Evolutionary conservation across 768 basidiomycete genomes (phyloP).

Genomic region (Podaxis sp.): DNA sequence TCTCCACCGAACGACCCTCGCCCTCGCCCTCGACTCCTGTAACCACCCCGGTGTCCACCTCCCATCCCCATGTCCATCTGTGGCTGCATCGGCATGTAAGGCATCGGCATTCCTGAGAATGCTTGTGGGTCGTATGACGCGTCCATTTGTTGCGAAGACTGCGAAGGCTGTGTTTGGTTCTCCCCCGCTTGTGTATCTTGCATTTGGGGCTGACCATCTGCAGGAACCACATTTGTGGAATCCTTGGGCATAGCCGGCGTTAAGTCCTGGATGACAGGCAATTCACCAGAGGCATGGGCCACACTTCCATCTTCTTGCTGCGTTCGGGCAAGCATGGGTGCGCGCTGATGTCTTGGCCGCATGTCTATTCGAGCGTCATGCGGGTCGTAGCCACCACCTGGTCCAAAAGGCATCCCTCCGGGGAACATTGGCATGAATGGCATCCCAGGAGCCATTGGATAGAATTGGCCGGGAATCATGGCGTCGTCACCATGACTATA

Average conservation of each 20-base stretch:
- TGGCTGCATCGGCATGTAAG: slow-evolving; percentile 23
- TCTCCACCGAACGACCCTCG: slow-evolving; percentile 63
- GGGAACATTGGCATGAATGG: slow-evolving; percentile 77
- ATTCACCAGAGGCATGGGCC: slow-evolving; percentile 59
- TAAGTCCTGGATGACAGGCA: slow-evolving; percentile 82
- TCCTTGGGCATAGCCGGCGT: slow-evolving; percentile 53
- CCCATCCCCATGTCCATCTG: slow-evolving; percentile 33
- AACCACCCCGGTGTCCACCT: slow-evolving; percentile 31
- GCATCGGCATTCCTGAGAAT: slow-evolving; percentile 7
- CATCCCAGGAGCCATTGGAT: slow-evolving; percentile 54
- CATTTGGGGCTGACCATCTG: slow-evolving; percentile 26
- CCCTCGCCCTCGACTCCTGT: slow-evolving; percentile 40
- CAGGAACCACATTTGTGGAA: slow-evolving; percentile 23
- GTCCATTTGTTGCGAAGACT: slow-evolving; percentile 9
- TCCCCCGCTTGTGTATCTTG: slow-evolving; percentile 19
- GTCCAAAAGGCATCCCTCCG: slow-evolving; percentile 55
- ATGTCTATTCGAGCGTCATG: slow-evolving; percentile 81
- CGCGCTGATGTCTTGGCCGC: slow-evolving; percentile 53
- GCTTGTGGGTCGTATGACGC: neutral
- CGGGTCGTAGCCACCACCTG: slow-evolving; percentile 64
- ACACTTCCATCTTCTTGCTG: slow-evolving; percentile 52
- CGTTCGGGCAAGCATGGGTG: slow-evolving; percentile 56
- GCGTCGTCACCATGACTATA: slow-evolving; percentile 93
- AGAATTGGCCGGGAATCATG: slow-evolving; percentile 70
- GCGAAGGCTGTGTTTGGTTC: slow-evolving; percentile 9